Conservation (phyloP, 2,329 filamentous ascomycete species). For the Talaromyces sp. region DNA sequence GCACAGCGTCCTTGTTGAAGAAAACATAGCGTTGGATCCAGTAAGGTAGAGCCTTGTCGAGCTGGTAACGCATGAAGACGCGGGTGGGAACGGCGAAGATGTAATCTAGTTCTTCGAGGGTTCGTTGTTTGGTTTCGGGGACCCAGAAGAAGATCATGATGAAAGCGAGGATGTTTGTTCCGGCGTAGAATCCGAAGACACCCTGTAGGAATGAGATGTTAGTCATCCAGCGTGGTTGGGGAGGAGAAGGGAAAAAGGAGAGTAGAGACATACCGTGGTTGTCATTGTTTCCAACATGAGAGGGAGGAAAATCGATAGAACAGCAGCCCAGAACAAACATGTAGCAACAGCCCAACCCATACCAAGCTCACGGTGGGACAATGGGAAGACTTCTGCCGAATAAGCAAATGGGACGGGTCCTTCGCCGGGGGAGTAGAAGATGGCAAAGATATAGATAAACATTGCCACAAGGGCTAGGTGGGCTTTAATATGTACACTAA, state of each 20-base stretch:
- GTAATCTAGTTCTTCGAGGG: constrained; percentile 59
- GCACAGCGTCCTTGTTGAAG: constrained; percentile 38
- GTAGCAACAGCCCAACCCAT: constrained; percentile 48
- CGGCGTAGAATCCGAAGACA: constrained; percentile 32
- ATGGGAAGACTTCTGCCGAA: constrained; percentile 56
- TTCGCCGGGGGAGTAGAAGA: constrained; percentile 65
- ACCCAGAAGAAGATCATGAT: constrained; percentile 64
- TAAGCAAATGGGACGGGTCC: constrained; percentile 56
- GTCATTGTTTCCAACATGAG: constrained; percentile 48
- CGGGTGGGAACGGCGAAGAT: constrained; percentile 59
- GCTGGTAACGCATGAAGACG: constrained; percentile 59
- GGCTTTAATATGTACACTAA: constrained; percentile 24
- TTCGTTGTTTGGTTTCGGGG: constrained; percentile 58
- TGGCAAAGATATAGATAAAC: constrained; percentile 65
- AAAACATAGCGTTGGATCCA: constrained; percentile 61
- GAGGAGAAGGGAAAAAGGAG: not conserved
- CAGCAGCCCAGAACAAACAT: constrained; percentile 50
- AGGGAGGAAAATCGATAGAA: constrained; percentile 52
- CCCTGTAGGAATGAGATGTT: not conserved
- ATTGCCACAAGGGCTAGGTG: constrained; percentile 57
- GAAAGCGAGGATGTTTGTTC: constrained; percentile 60
- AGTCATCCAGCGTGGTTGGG: not conserved
- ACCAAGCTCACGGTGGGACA: constrained; percentile 52
- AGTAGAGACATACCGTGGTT: not conserved
- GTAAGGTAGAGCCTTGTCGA: constrained; percentile 58